A percentile compares a stretch with the other conserved stretches of the same genome.
phyloP scores from a whole-genome alignment of 129 eudicot species.

The Scalesia atractyloides region DNA sequence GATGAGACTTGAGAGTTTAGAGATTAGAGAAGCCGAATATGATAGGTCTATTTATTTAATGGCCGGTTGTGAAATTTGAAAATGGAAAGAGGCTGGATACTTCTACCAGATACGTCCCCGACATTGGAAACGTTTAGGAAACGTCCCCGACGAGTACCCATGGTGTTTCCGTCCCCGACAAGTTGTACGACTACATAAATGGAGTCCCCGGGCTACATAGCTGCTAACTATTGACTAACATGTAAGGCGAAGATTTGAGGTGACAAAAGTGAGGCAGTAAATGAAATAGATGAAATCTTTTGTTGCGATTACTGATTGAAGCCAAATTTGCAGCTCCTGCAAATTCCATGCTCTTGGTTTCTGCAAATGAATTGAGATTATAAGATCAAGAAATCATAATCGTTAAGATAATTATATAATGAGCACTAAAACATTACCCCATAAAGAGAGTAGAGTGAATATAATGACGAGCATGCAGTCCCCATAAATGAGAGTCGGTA shows the following conservation, averaged over 20 bases:
- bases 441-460: conserved; percentile 86
- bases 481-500: conserved; percentile 87
- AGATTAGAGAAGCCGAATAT: too few species aligned
- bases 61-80: too few species aligned
- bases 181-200: too few species aligned
- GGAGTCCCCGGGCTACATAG: too few species aligned
- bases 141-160: too few species aligned
- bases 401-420: not conserved
- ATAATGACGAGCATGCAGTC: conserved; percentile 82
- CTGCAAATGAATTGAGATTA: conserved; percentile 44
- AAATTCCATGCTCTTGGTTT: conserved; percentile 93
- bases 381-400: not conserved
- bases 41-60: too few species aligned
- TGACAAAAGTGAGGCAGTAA: conserved; percentile 84
- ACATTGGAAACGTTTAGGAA: too few species aligned
- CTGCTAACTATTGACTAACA: conserved; percentile 78
- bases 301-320: conserved; percentile 79
- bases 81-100: too few species aligned
- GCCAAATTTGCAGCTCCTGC: conserved; percentile 89
- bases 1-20: too few species aligned
- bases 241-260: conserved; percentile 83
- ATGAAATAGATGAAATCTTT: conserved; percentile 84
- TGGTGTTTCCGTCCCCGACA: too few species aligned
- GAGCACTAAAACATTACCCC: conserved; percentile 60
- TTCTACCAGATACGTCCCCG: too few species aligned